These are phyloP conservation scores for Gillenia trifoliata DNA, from an alignment of 306 rosid genomes.

Conservation along the genomic window DNA sequence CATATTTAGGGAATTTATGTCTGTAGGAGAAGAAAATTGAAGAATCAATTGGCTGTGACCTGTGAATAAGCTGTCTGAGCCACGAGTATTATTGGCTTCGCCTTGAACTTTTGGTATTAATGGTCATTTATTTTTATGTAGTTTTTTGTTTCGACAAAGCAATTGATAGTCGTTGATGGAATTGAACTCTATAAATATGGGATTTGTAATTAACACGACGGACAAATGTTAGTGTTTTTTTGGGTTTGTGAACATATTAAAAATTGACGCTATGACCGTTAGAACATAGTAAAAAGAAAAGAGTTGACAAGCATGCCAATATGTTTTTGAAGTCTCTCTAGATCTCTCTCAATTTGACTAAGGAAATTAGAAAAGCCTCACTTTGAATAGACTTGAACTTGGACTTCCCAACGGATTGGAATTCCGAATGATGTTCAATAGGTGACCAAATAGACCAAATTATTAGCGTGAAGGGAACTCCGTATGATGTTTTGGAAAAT, in stretches of 20 bases:
- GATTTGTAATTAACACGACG: no score
- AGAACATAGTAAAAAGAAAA: not conserved
- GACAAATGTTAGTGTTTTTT: no score
- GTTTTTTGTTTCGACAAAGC: not conserved
- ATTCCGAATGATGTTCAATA: no score
- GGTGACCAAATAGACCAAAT: not conserved
- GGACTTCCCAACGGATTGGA: not conserved
- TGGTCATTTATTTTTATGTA: not conserved
- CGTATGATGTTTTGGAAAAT: not conserved
- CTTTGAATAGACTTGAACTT: not conserved
- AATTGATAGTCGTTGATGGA: no score
- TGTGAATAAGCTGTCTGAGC: not conserved
- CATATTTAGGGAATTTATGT: not conserved
- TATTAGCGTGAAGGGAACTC: not conserved
- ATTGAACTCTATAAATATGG: no score
- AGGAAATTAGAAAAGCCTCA: not conserved
- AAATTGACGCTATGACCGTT: not conserved
- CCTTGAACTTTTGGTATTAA: not conserved
- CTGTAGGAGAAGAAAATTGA: not conserved
- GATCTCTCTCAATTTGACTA: no score
- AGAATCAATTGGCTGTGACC: not conserved
- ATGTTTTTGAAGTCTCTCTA: no score
- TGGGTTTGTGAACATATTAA: no score
- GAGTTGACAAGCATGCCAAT: not conserved
- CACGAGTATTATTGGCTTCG: not conserved